Base-by-base conservation (phyloP, 257 asterid genomes). In the Solanum dulcamara region DNA sequence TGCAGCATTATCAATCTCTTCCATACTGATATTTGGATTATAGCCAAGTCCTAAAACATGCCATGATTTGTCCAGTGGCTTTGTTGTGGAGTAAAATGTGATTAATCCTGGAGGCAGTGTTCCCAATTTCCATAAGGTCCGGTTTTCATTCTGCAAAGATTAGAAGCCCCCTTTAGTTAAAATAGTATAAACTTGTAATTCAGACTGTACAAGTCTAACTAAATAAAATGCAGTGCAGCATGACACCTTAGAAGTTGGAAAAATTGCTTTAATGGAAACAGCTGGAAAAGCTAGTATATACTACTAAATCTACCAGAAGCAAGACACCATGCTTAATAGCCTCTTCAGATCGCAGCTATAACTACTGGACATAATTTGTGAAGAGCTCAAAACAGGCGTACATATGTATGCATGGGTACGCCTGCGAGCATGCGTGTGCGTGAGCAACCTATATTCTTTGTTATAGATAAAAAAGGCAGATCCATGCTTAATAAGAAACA, bases 31-130 rank as follows among this genome's bases (percentile, higher is more conserved):
- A 88, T 94, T 92, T 50, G 98, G 98, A 86, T 95, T 95, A 86
- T 92, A 92, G 28, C 98, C 98, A 80, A 95, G 98, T 83, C 98
- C 98, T 93, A 95, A 87, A 66, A 95, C 98, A 89, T 95, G 98
- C 98, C 98, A 95, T 80, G 96, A 91, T 85, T 95, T 95, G 85
- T 95, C 96, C 5, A 95, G 89, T 32, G 98, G 97, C 92, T 95
- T 95, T 18, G 98, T 95, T 30, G 97, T 95, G 18, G 98, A 93
- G 92, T 95, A 94, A 90, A 88, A 95, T 75, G 98, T 95, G 87
- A 93, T 92, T 83, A 95, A 91, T 80, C 98, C 98, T 11, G 98
- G 96, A 50, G 98, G 98, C 86, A 95, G 86, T 10, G 98, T 95
- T 50, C 98, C 98, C 87, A 94, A 86, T 87, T 94, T 95, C 98